A percentile compares a stretch with the other conserved stretches of the same genome.
Evolutionary conservation across 345 rosid species (phyloP).

Genomic region (Dovyalis caffra): DNA sequence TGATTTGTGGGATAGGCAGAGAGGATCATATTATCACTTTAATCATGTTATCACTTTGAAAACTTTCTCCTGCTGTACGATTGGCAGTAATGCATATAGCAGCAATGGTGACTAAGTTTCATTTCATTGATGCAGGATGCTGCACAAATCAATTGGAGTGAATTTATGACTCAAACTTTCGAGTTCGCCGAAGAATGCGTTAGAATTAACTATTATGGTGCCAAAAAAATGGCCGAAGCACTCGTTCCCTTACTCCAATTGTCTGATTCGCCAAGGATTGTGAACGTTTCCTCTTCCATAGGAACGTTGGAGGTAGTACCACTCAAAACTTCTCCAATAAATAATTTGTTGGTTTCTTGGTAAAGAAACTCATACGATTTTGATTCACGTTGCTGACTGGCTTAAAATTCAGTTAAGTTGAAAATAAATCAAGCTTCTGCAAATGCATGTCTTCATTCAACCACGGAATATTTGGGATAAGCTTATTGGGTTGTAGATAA

Average conservation of each 20-base stretch:
- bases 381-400: too few species aligned
- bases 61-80: not conserved
- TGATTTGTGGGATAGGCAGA: too few species aligned
- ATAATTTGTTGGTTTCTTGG: too few species aligned
- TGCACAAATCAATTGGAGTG: not conserved
- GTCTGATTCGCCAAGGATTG: conserved; percentile 29
- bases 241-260: conserved; percentile 21
- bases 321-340: too few species aligned
- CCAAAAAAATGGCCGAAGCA: conserved; percentile 18
- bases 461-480: too few species aligned
- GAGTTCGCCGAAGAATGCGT: conserved; percentile 16
- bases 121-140: conserved; percentile 10
- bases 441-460: too few species aligned
- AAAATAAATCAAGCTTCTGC: too few species aligned
- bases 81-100: not conserved
- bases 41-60: too few species aligned
- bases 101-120: not conserved
- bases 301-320: conserved; percentile 14
- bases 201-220: conserved; percentile 22
- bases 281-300: conserved; percentile 31
- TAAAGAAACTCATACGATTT: too few species aligned
- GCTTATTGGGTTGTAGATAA: too few species aligned
- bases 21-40: too few species aligned
- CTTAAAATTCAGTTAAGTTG: too few species aligned
- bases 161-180: not conserved